A percentile compares a stretch with the other conserved stretches of the same genome.
These are phyloP conservation scores for Phlyctochytrium planicorne DNA, from an alignment of 192 early-diverging fungal species.

Conservation along the genomic window DNA sequence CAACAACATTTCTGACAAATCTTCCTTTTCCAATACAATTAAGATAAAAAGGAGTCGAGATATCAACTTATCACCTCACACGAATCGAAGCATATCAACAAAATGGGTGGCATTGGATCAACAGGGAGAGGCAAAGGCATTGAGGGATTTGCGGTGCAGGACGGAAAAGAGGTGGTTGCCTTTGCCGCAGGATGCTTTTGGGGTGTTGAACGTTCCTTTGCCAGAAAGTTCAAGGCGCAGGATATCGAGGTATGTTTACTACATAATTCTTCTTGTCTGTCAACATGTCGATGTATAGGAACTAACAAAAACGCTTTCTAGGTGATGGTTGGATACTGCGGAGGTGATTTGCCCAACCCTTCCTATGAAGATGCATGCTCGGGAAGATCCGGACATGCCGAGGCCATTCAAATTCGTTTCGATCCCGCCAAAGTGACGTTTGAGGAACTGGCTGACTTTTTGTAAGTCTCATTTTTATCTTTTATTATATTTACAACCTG, in stretches of 20 bases:
- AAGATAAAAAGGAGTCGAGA: too few species aligned
- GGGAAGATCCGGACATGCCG: conserved; percentile 13
- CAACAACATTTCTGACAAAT: too few species aligned
- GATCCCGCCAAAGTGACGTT: conserved; percentile 71
- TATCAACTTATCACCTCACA: too few species aligned
- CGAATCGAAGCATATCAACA: background rate
- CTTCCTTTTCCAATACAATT: too few species aligned
- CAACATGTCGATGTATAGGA: too few species aligned
- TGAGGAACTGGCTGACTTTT: conserved; percentile 71
- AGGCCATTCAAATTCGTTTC: conserved; percentile 67
- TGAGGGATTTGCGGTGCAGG: background rate
- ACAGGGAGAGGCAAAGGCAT: background rate
- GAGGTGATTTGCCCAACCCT: background rate
- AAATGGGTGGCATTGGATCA: background rate
- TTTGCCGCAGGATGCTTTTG: conserved; percentile 9
- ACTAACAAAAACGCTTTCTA: background rate
- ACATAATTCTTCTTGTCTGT: too few species aligned
- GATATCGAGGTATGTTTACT: conserved; percentile 1
- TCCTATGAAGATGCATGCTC: conserved; percentile 10
- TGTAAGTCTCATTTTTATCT: too few species aligned
- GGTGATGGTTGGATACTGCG: conserved; percentile 15
- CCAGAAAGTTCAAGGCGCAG: background rate
- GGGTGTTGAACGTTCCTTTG: background rate
- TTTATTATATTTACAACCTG: too few species aligned
- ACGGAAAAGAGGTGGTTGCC: background rate